Evolutionary conservation across 73 alveolate species (phyloP), one percentile per base, ranked within the genome.

Genomic region (Blepharisma japonicum): DNA sequence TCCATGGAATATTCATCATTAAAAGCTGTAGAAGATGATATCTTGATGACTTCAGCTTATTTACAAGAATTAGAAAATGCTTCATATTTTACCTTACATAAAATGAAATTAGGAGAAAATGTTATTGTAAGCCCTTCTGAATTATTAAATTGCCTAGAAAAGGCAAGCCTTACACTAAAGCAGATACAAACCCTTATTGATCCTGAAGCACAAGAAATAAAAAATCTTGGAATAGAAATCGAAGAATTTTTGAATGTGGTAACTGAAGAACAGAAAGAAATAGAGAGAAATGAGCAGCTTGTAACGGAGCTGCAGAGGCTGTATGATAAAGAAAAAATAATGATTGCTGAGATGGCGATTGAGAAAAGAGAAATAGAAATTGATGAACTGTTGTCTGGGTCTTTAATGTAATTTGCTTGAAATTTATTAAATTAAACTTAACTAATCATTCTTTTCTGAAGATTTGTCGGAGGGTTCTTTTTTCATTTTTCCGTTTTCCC

Each of bases 401-500:
- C 42, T 32, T 32, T 32, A 32, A 32, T 32, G 42, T 32, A 32
- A 32, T 32, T 32, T 32, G 42, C 42, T 32, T 32, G 42, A 32
- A 32, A 32, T 32, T 32, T 32, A 32, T 32, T 32, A 32, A 32
- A 32, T 32, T 32, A 32, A n/a, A 32, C 42, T 32, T 32, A 32
- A 32, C 42, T 32, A 32, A 3, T 32, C 42, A 32, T 32, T 32
- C 3, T 32, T 32, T 32, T 32, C 42, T 32, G 42, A 32, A 32
- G 42, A 32, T 32, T 32, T 32, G 42, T 32, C 42, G 3, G 42
- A 32, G 3, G 42, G 42, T 61, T 61, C 21, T 4, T 23, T 61
- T 61, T 61, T 20, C 11, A 61, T 11, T 61, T 61, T 23, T n/a
- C 77, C 77, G 49, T 61, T 23, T 61, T 23, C 49, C 77, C 77